Base-by-base conservation (phyloP, 352 stramenopile genomes). In the Globisporangium nunn region DNA sequence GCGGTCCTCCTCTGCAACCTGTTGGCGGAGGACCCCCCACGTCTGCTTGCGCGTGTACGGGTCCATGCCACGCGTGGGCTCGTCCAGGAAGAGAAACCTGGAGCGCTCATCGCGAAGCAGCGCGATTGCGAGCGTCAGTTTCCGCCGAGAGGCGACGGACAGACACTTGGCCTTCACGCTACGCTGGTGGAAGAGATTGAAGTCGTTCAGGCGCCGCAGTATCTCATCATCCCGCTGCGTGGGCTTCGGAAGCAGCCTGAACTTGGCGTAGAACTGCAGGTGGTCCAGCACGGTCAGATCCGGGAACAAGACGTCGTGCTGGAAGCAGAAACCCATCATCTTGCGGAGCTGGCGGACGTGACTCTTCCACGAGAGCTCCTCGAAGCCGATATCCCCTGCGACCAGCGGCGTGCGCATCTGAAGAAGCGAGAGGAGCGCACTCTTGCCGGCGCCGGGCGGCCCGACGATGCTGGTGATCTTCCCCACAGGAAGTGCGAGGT, bases 51-150 rank as follows among this genome's bases (percentile, higher is more conserved):
- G 72, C n/a, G 64, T 82, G 63, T 95, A 97, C 18, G 92, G 90
- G 60, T 98, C 95, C 88, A 98, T 97, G 5, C 93, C 92, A 52
- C 40, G 75, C 15, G 89, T 98, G 4, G 91, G 91, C 53, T 98
- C 86, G 54, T 96, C 83, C 33, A 95, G 67, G 15, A 91, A 82
- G 33, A 88, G 70, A 28, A 92, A 47, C 12, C 43, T 50, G 40
- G 14, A 43, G 51, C 58, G 59, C 83, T 61, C 80, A 58, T 86
- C 52, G 63, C 61, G 83, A 33, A 97, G 65, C n/a, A 96, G 64
- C 17, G 80, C 81, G 31, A 95, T 79, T 6, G 84, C 89, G 49
- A 97, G 74, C 28, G 73, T 90, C 11, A 96, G 72, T 49, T 91
- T 89, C 18, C 91, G 70, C 47, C 92, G 84, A 66, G 93, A 93